phyloP scores from a whole-genome alignment of 2,329 filamentous ascomycete genomes.

The Curvularia hawaiiensis region DNA sequence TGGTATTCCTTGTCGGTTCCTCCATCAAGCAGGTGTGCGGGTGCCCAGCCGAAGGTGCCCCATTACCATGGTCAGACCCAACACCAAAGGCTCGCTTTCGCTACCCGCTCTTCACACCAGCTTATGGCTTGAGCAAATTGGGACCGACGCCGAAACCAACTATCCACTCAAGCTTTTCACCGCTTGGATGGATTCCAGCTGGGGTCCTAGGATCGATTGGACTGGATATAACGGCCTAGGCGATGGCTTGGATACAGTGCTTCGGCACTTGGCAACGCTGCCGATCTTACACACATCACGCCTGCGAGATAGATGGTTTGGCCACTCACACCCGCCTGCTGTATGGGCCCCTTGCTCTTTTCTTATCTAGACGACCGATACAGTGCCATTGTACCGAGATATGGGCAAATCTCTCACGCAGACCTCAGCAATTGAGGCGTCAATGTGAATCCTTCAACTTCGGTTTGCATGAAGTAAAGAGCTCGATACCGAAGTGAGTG shows the following conservation, averaged over 20 bases:
- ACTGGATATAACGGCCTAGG: slow-evolving; percentile 24
- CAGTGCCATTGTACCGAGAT: slow-evolving; percentile 4
- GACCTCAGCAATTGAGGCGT: neutral
- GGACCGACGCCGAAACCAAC: slow-evolving; percentile 7
- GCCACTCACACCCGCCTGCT: slow-evolving; percentile 12
- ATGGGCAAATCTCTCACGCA: neutral
- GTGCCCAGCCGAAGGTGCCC: neutral
- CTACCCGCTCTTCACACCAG: slow-evolving; percentile 17
- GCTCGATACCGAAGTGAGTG: neutral
- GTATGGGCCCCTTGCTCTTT: slow-evolving; percentile 6
- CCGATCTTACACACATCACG: slow-evolving; percentile 21
- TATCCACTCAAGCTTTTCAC: slow-evolving; percentile 10
- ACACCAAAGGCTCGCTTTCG: slow-evolving; percentile 1
- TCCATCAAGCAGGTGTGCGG: slow-evolving; percentile 28
- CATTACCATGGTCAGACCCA: neutral
- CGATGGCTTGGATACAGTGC: slow-evolving; percentile 24
- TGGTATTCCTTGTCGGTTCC: slow-evolving; percentile 27
- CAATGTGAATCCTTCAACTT: neutral
- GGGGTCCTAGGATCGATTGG: slow-evolving; percentile 27
- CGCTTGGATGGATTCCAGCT: slow-evolving; percentile 13
- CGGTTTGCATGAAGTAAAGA: neutral
- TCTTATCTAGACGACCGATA: slow-evolving; percentile 24
- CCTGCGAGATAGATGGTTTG: slow-evolving; percentile 2
- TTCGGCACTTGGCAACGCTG: slow-evolving; percentile 34
- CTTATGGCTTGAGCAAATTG: slow-evolving; percentile 36